Evolutionary conservation across 352 stramenopile genomes (phyloP).

Genomic region (Aphanomyces stellatus): DNA sequence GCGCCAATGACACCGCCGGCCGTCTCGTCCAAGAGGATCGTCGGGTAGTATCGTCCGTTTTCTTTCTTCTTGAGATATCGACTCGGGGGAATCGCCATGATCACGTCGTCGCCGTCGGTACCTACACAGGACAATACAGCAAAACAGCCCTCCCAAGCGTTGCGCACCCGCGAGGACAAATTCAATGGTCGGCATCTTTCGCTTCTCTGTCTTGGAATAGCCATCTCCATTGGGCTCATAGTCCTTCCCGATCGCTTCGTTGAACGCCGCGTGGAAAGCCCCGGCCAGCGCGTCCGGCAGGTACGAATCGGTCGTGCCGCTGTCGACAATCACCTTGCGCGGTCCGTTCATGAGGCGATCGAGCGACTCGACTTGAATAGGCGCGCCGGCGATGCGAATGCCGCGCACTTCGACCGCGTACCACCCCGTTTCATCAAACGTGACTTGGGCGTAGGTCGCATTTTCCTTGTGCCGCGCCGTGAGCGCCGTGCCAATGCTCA

Average conservation of each 20-base stretch:
- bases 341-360: conserved; percentile 32
- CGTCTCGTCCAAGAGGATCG: conserved; percentile 59
- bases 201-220: conserved; percentile 42
- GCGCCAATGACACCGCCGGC: conserved; percentile 70
- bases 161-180: conserved; percentile 46
- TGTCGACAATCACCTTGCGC: conserved; percentile 70
- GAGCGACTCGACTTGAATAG: conserved; percentile 40
- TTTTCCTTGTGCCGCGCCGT: conserved; percentile 35
- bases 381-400: conserved; percentile 48
- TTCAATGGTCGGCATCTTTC: conserved; percentile 51
- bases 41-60: conserved; percentile 40
- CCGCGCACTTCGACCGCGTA: conserved; percentile 63
- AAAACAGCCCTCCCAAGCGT: too few relatives aligned
- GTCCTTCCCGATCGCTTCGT: conserved; percentile 18
- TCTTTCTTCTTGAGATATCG: conserved; percentile 55
- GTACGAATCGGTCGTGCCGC: conserved; percentile 78
- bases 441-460: conserved; percentile 9
- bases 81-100: conserved; percentile 45
- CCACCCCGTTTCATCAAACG: conserved; percentile 27
- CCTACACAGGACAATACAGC: not conserved
- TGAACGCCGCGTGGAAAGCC: conserved; percentile 50
- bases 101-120: conserved; percentile 44
- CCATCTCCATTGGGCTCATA: conserved; percentile 35
- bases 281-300: conserved; percentile 41
- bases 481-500: conserved; percentile 53